phyloP scores from a whole-genome alignment of 257 asterid species.

The Gynochthodes officinalis region DNA sequence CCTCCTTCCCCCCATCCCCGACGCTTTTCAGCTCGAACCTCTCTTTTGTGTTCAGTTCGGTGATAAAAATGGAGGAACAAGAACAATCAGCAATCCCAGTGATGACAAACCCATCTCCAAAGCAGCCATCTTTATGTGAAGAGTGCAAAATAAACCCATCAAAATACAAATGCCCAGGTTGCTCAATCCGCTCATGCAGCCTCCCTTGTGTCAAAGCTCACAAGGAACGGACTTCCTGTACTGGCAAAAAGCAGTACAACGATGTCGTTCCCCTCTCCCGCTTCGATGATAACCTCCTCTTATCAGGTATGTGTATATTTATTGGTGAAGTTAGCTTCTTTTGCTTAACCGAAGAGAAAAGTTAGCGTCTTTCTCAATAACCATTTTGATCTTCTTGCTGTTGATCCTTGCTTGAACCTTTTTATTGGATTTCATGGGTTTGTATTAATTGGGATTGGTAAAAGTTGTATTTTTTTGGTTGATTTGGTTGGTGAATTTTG shows the following conservation, averaged over 20 bases:
- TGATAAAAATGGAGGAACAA: slow-evolving; percentile 15
- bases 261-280: slow-evolving; percentile 57
- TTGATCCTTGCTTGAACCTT: background rate
- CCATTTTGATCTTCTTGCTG: background rate
- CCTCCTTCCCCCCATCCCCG: background rate
- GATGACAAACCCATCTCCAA: too few species aligned
- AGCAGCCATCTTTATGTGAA: slow-evolving; percentile 40
- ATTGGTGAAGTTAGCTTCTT: background rate
- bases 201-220: slow-evolving; percentile 88
- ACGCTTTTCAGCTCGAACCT: background rate
- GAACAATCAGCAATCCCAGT: slow-evolving; percentile 14
- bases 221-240: slow-evolving; percentile 72
- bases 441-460: background rate
- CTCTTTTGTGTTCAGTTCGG: background rate
- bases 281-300: slow-evolving; percentile 63
- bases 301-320: slow-evolving; percentile 49
- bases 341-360: too few species aligned
- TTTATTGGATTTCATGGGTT: background rate
- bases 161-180: slow-evolving; percentile 90
- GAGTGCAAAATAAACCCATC: slow-evolving; percentile 68
- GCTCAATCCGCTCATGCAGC: slow-evolving; percentile 83
- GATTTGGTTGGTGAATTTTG: background rate
- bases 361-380: background rate
- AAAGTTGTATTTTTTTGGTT: background rate
- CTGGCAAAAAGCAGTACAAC: slow-evolving; percentile 57